Percentiles rank a stretch among this genome's conserved stretches.
Evolutionary conservation across 345 rosid genomes (phyloP).

Genomic region (Hypericum perforatum): DNA sequence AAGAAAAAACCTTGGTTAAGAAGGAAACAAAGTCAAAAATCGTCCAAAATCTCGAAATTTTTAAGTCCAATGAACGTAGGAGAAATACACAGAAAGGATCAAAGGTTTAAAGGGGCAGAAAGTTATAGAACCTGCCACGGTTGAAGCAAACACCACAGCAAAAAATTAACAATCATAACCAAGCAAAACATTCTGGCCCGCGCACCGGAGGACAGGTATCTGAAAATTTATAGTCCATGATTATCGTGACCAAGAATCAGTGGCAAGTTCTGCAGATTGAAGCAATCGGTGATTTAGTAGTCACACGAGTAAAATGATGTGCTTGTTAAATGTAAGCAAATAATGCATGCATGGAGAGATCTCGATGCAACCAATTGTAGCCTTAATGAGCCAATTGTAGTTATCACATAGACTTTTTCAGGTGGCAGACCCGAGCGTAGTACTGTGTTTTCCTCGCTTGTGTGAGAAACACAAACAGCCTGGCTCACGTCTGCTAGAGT

Average conservation of each 20-base stretch:
- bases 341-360: too few relatives aligned
- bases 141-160: constrained; percentile 61
- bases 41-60: too few relatives aligned
- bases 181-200: constrained; percentile 95
- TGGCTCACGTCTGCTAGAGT: constrained; percentile 91
- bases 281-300: too few relatives aligned
- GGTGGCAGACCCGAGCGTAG: constrained; percentile 86
- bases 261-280: too few relatives aligned
- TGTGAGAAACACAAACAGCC: constrained; percentile 93
- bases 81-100: constrained; percentile 4
- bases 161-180: constrained; percentile 81
- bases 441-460: constrained; percentile 94
- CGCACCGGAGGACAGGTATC: constrained; percentile 48
- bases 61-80: too few relatives aligned
- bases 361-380: too few relatives aligned
- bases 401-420: constrained; percentile 72
- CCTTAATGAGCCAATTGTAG: constrained; percentile 16
- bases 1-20: too few relatives aligned
- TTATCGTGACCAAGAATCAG: too few relatives aligned
- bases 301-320: too few relatives aligned
- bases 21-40: too few relatives aligned
- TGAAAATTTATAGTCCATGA: not conserved
- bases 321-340: too few relatives aligned
- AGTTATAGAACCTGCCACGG: constrained; percentile 41
- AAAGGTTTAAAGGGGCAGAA: not conserved